Conservation (phyloP, 257 asterid species). For the Plantago ovata region DNA sequence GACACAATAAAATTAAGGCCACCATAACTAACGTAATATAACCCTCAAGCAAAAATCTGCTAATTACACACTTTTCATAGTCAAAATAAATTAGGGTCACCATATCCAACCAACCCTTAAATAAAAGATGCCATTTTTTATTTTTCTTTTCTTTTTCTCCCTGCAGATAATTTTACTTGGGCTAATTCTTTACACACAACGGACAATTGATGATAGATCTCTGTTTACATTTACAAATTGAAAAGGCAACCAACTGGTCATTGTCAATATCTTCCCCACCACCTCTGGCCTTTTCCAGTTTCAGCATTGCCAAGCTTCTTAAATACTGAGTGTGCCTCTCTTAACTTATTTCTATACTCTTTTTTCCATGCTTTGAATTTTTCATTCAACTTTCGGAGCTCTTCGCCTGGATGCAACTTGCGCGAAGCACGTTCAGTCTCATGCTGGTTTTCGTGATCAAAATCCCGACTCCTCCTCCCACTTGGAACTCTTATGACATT, state of each 20-base stretch:
- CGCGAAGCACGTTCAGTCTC: conserved; percentile 11
- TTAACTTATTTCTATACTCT: conserved; percentile 47
- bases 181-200: too few relatives aligned
- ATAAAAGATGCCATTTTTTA: too few relatives aligned
- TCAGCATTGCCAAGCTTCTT: conserved; percentile 38
- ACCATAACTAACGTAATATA: too few relatives aligned
- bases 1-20: too few relatives aligned
- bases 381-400: conserved; percentile 44
- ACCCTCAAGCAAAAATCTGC: too few relatives aligned
- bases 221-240: background rate
- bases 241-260: background rate
- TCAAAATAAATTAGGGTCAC: too few relatives aligned
- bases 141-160: too few relatives aligned
- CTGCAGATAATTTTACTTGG: too few relatives aligned
- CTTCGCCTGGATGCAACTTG: conserved; percentile 20
- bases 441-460: background rate
- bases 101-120: too few relatives aligned
- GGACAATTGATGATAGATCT: too few relatives aligned
- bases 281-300: conserved; percentile 31
- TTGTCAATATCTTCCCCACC: conserved; percentile 54
- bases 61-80: too few relatives aligned
- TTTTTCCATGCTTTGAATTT: conserved; percentile 62
- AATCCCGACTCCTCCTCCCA: conserved; percentile 9
- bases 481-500: background rate
- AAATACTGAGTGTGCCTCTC: conserved; percentile 39